phyloP scores from a whole-genome alignment of 306 rosid genomes.

The Vigna unguiculata region DNA sequence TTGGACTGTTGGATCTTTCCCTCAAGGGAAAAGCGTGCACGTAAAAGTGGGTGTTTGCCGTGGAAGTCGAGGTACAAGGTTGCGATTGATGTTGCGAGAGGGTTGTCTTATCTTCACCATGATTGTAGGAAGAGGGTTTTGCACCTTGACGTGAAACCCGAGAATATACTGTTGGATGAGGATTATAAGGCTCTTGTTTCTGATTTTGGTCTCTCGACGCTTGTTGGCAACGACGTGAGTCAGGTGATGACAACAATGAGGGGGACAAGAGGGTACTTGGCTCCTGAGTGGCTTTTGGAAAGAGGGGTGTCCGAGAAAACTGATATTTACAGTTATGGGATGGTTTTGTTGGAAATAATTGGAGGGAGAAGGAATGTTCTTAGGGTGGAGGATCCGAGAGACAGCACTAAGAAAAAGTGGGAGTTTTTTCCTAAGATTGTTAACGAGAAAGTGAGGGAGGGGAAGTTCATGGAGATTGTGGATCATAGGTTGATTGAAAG shows the following conservation, averaged over 20 bases:
- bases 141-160: conserved; percentile 94
- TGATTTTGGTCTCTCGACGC: conserved; percentile 87
- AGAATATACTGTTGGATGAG: conserved; percentile 84
- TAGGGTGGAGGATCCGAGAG: conserved; percentile 46
- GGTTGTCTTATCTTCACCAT: conserved; percentile 77
- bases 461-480: conserved; percentile 72
- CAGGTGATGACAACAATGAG: conserved; percentile 70
- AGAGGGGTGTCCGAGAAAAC: conserved; percentile 85
- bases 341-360: conserved; percentile 86
- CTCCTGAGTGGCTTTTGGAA: conserved; percentile 92
- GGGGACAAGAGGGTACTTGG: conserved; percentile 90
- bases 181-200: conserved; percentile 63
- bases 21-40: conserved; percentile 9
- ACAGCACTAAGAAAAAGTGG: conserved; percentile 58
- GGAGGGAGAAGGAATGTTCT: conserved; percentile 82
- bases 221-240: conserved; percentile 77
- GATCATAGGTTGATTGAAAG: conserved; percentile 60
- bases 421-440: conserved; percentile 73
- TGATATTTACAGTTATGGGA: conserved; percentile 84
- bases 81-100: conserved; percentile 83
- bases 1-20: conserved; percentile 87
- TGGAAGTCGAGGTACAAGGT: conserved; percentile 76
- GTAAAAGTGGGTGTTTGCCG: conserved; percentile 65
- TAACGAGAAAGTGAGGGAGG: conserved; percentile 72
- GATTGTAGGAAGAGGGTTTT: conserved; percentile 82